Base-by-base conservation (phyloP, 208 protist genomes). In the Trypanosoma platydactyli region DNA sequence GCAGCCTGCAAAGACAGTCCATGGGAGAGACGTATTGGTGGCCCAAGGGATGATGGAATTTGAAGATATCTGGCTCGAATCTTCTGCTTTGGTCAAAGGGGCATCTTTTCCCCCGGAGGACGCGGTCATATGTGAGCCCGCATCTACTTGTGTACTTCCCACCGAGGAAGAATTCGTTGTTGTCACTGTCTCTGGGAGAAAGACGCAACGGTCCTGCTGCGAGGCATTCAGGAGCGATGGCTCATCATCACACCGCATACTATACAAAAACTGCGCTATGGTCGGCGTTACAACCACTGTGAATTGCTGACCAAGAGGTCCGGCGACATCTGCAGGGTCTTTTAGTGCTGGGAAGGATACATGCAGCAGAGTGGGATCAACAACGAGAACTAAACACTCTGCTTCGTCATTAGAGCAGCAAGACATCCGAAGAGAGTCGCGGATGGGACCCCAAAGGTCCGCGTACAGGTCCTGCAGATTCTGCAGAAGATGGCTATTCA, bases 381-480 rank as follows among this genome's bases (percentile, higher is more conserved):
- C 70, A 70, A 95, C 82, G 27, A 95, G 71, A 30, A 92, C 76
- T 7, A 95, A 58, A 24, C 75, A 81, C 44, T 95, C 83, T 1
- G 75, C 77, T 33, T 80, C 80, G 25, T 78, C 52, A 56, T 77
- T 71, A 24, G 15, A 52, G 29, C 74, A 63, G 22, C 67, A 52
- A 42, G 77, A 55, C 20, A 56, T 72, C 38, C 72, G 77, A 42
- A 94, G 76, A 27, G 72, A 76, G 29, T 68, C 52, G 11, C 49
- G 70, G 44, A 95, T 80, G 58, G 83, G 78, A n/a, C 54, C 56
- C 88, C 90, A 95, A 46, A 91, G 74, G 65, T 93, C 87, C 0
- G 83, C 87, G 72, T 95, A 72, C 51, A 95, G 71, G 57, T 89
- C 80, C 35, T 70, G 66, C 51, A 95, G 68, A 20, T 61, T 46